phyloP scores from a whole-genome alignment of 2,329 filamentous ascomycete species.

The Exophiala phaeomuriformis region DNA sequence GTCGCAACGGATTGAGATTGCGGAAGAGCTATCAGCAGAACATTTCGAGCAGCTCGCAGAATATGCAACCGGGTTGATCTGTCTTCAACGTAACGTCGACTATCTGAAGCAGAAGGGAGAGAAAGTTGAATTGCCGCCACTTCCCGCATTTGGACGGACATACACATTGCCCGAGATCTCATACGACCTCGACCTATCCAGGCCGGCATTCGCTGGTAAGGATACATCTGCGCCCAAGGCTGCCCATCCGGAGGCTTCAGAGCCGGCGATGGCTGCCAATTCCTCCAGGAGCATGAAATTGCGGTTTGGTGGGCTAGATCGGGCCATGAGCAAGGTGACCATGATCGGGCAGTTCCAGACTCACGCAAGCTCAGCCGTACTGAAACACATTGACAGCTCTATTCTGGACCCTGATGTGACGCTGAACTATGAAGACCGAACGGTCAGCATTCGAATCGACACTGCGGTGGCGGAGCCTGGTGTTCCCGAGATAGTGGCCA shows the following conservation, averaged over 20 bases:
- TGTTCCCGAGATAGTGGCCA: conserved; percentile 16
- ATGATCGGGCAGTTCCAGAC: conserved; percentile 13
- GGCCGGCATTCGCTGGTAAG: neutral
- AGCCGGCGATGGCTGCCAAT: neutral
- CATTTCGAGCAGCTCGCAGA: conserved; percentile 23
- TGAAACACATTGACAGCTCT: conserved; percentile 16
- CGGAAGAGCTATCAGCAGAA: conserved; percentile 14
- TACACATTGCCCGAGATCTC: conserved; percentile 16
- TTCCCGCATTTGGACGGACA: conserved; percentile 13
- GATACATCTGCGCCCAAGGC: neutral
- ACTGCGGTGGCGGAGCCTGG: conserved; percentile 13
- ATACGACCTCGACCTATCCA: conserved; percentile 16
- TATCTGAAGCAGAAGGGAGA: conserved; percentile 9
- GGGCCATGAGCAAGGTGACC: conserved; percentile 1
- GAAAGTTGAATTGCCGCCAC: conserved; percentile 12
- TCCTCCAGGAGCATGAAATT: conserved; percentile 11
- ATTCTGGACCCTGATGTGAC: conserved; percentile 16
- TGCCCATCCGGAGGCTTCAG: neutral
- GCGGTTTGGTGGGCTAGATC: conserved; percentile 18
- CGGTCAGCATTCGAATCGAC: conserved; percentile 15
- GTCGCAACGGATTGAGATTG: conserved; percentile 16
- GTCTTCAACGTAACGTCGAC: conserved; percentile 19
- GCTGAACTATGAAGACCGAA: conserved; percentile 13
- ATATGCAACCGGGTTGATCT: conserved; percentile 19
- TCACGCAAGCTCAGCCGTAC: conserved; percentile 12